Base-by-base conservation (phyloP, 768 basidiomycete species). In the Erythrobasidium yunnanense region DNA sequence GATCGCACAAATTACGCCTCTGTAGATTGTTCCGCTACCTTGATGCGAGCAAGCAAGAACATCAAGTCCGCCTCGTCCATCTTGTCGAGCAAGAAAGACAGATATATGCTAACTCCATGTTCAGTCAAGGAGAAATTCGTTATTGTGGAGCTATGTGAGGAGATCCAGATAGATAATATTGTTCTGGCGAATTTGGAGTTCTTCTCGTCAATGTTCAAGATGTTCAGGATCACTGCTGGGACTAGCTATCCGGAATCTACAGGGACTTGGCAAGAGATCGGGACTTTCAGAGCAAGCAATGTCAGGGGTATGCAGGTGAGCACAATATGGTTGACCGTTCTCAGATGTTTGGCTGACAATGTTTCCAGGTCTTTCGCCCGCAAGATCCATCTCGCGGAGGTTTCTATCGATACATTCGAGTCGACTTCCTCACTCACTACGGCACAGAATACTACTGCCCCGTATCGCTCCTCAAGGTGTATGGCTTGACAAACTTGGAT, bases 111-210 rank as follows among this genome's bases (percentile, higher is more conserved):
- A 71, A 89, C 87, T 60, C 93, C 92, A 0, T 99, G 95, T 73
- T 79, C 81, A 30, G 76, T 79, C 2, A 76, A 79, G 17, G 77
- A 79, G 11, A 83, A 82, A 32, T 96, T 85, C 76, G 86, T 97
- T 33, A 85, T 95, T 33, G 86, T 97, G 49, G 95, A 99, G 76
- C 83, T 97, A 17, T 99, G 95, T 78, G 93, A 97, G 70, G 95
- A 97, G 75, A 90, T 99, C 69, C 80, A 89, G 49, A 91, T 97
- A 72, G 93, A 97, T 75, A 93, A 90, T 0, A 85, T 97, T 49
- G 91, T 96, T 75, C 78, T 99, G 18, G 92, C 91, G 66, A 93
- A 96, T 74, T 95, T 88, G 74, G 93, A 99, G 78, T 97, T 96
- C 78, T 99, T 96, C 77, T 89, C 87, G 69, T 91, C 92, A 1